A percentile compares a stretch with the other conserved stretches of the same genome.
Conservation (phyloP, 495 filamentous ascomycete species). For the Corynascus novoguineensis region DNA sequence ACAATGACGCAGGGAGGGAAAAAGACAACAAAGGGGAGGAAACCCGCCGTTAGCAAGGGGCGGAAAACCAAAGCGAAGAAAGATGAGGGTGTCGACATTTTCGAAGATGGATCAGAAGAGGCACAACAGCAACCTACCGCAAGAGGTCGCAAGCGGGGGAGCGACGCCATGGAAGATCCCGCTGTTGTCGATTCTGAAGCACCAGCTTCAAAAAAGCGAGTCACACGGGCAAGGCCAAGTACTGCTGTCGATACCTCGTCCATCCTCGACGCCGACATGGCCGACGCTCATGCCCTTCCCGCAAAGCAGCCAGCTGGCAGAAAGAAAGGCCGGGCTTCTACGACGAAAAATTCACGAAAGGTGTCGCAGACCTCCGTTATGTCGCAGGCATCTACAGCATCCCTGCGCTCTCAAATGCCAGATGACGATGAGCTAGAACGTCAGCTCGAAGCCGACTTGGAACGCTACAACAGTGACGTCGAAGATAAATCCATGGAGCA, state of each 20-base stretch:
- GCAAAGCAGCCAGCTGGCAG: conserved; percentile 24
- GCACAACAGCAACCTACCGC: conserved; percentile 32
- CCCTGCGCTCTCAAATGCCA: conserved; percentile 36
- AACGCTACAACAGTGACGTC: conserved; percentile 52
- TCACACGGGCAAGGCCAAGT: conserved; percentile 46
- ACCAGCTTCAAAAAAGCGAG: conserved; percentile 62
- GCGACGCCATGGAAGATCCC: conserved; percentile 52
- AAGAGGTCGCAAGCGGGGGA: conserved; percentile 60
- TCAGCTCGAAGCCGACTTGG: conserved; percentile 61
- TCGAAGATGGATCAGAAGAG: conserved; percentile 38
- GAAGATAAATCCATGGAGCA: conserved; percentile 38
- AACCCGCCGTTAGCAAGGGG: conserved; percentile 28
- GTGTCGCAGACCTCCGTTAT: conserved; percentile 47
- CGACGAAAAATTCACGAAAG: conserved; percentile 47
- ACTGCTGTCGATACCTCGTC: conserved; percentile 21
- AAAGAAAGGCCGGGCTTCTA: conserved; percentile 32
- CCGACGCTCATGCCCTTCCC: conserved; percentile 26
- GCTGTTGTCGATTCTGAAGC: conserved; percentile 37
- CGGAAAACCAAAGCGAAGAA: conserved; percentile 56
- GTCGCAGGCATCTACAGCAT: conserved; percentile 34
- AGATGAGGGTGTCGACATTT: conserved; percentile 51
- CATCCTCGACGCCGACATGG: conserved; percentile 34
- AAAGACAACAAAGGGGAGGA: conserved; percentile 40
- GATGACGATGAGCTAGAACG: conserved; percentile 66
- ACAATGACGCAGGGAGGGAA: conserved; percentile 50